These are phyloP conservation scores for Linum trigynum DNA, from an alignment of 345 rosid genomes.

Conservation along the genomic window DNA sequence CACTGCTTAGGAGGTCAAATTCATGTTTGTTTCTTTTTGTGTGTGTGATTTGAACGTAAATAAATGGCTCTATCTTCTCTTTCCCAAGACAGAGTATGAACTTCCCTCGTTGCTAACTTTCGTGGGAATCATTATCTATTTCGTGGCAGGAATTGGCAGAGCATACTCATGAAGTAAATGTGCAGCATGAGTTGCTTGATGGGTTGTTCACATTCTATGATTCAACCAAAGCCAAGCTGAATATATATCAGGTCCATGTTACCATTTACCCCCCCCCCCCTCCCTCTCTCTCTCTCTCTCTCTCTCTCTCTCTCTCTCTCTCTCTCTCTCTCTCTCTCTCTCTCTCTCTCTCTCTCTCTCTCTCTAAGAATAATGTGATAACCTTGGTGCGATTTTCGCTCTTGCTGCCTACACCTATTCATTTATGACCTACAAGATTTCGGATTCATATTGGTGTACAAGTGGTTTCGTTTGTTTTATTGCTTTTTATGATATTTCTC, in stretches of 20 bases:
- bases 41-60: not conserved
- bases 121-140: constrained; percentile 1
- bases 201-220: constrained; percentile 88
- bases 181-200: constrained; percentile 75
- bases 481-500: not conserved
- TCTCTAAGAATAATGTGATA: not conserved
- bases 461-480: too few species aligned
- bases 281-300: not conserved
- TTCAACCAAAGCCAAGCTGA: constrained; percentile 62
- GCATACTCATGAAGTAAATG: constrained; percentile 61
- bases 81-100: not conserved
- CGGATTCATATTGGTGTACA: too few species aligned
- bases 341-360: not conserved
- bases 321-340: not conserved
- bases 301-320: not conserved
- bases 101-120: not conserved
- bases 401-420: too few species aligned
- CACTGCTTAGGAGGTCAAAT: not conserved
- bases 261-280: too few species aligned
- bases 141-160: constrained; percentile 73
- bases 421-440: too few species aligned
- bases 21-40: not conserved
- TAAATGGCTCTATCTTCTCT: not conserved
- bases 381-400: not conserved
- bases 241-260: constrained; percentile 81